Conservation (phyloP, 257 asterid genomes). For the Coffea canephora region DNA sequence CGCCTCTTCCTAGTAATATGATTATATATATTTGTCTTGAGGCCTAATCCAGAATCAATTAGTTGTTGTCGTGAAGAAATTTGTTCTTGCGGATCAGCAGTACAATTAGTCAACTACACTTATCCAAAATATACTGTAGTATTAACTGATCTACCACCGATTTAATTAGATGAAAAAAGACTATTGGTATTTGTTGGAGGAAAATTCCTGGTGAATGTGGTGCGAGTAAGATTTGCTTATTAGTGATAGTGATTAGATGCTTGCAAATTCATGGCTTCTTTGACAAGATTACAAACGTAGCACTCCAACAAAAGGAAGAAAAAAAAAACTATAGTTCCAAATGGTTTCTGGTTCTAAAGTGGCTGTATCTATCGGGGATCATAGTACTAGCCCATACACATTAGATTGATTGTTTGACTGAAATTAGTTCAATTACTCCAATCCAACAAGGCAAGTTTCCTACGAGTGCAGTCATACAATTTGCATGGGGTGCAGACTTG, state of each 20-base stretch:
- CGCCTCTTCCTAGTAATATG: background rate
- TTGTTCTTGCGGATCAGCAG: background rate
- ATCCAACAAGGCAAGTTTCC: too few species aligned
- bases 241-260: background rate
- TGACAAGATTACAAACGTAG: background rate
- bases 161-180: background rate
- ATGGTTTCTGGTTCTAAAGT: too few species aligned
- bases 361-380: background rate
- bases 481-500: too few species aligned
- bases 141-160: background rate
- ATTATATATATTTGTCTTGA: too few species aligned
- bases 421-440: background rate
- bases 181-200: background rate
- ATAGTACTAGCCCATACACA: background rate
- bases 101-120: background rate
- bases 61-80: too few species aligned
- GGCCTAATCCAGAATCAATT: too few species aligned
- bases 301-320: background rate
- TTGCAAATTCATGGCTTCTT: background rate
- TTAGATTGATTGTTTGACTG: constrained; percentile 1
- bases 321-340: too few species aligned
- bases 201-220: background rate
- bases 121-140: background rate
- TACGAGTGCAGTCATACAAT: too few species aligned
- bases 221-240: background rate